Conservation (phyloP, 768 basidiomycete species). For the Myochromella boudieri region DNA sequence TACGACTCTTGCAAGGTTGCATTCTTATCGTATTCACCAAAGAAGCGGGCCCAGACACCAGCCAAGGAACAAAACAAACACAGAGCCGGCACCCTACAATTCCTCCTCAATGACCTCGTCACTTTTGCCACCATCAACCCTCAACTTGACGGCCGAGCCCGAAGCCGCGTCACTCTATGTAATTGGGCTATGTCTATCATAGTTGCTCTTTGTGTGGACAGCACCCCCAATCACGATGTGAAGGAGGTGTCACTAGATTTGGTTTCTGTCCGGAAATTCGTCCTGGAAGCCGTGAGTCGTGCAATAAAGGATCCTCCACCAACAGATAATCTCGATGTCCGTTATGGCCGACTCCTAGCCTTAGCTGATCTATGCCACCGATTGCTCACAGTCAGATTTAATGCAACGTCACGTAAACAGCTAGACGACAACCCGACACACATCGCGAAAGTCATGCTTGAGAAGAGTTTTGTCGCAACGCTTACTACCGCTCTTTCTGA, state of each 20-base stretch:
- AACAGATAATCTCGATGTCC: constrained; percentile 62
- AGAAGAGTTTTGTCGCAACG: constrained; percentile 92
- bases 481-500: constrained; percentile 88
- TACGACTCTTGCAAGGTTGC: constrained; percentile 90
- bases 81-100: constrained; percentile 68
- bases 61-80: constrained; percentile 68
- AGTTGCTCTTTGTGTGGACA: constrained; percentile 92
- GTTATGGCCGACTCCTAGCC: constrained; percentile 87
- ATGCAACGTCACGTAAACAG: constrained; percentile 51
- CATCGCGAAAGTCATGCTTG: constrained; percentile 96
- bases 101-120: constrained; percentile 81
- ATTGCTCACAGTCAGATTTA: constrained; percentile 78
- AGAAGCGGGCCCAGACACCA: constrained; percentile 58
- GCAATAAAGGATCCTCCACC: constrained; percentile 77
- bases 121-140: constrained; percentile 72
- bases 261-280: constrained; percentile 87
- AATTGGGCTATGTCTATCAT: constrained; percentile 90
- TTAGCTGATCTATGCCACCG: constrained; percentile 87
- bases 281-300: constrained; percentile 85
- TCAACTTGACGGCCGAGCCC: constrained; percentile 54
- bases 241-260: constrained; percentile 82
- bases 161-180: constrained; percentile 61
- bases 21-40: constrained; percentile 77
- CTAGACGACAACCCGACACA: constrained; percentile 83
- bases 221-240: constrained; percentile 56